Evolutionary conservation across 2,329 filamentous ascomycete species (phyloP).

Genomic region (Trichoderma afroharzianum): DNA sequence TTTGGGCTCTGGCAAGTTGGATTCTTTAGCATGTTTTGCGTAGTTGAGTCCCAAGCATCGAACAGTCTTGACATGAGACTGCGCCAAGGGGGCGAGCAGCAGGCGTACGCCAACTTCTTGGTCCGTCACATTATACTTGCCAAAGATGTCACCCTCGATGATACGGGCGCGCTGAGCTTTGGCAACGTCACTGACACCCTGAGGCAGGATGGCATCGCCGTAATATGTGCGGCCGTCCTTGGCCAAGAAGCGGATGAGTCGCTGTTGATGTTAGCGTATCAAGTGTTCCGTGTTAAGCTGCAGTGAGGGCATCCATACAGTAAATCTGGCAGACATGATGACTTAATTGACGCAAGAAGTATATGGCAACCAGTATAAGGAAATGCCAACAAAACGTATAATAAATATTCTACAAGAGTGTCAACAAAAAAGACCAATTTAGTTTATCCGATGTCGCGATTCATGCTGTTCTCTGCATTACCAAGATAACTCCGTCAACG

Average conservation of each 20-base stretch:
- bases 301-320: neutral
- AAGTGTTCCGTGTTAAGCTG: neutral
- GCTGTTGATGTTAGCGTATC: conserved; percentile 43
- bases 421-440: neutral
- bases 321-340: conserved; percentile 14
- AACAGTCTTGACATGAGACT: conserved; percentile 61
- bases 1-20: conserved; percentile 64
- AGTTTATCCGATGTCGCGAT: neutral
- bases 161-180: conserved; percentile 59
- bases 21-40: conserved; percentile 66
- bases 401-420: neutral
- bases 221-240: conserved; percentile 68
- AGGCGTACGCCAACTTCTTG: conserved; percentile 52
- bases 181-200: conserved; percentile 56
- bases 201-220: conserved; percentile 68
- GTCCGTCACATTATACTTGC: conserved; percentile 60
- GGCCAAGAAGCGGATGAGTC: conserved; percentile 70
- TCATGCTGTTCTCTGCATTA: neutral
- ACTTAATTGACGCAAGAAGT: neutral
- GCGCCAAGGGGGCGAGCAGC: conserved; percentile 62
- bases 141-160: conserved; percentile 64
- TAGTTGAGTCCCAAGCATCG: conserved; percentile 71
- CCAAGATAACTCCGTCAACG: neutral
- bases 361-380: neutral
- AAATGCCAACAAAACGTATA: neutral